Evolutionary conservation across 495 filamentous ascomycete genomes (phyloP).

Genomic region (Talaromyces liani): DNA sequence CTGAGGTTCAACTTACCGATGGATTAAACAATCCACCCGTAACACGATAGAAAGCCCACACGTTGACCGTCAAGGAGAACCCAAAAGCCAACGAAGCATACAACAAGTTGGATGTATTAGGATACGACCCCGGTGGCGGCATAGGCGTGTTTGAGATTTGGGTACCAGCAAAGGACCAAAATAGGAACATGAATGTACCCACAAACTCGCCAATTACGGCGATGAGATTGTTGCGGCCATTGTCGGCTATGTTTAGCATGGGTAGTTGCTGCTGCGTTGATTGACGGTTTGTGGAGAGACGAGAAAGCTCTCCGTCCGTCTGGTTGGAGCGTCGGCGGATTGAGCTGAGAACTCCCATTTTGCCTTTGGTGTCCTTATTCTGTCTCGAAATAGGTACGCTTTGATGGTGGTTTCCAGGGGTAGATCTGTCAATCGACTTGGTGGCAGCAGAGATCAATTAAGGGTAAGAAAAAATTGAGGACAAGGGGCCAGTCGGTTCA

Average conservation of each 20-base stretch:
- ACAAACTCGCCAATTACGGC: slow-evolving; percentile 64
- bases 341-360: background rate
- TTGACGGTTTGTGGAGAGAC: background rate
- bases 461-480: background rate
- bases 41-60: slow-evolving; percentile 80
- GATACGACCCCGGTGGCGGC: slow-evolving; percentile 24
- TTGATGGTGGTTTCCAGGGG: background rate
- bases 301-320: background rate
- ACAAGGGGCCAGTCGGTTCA: background rate
- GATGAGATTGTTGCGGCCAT: slow-evolving; percentile 43
- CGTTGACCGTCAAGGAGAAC: slow-evolving; percentile 69
- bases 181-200: slow-evolving; percentile 77
- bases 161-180: slow-evolving; percentile 73
- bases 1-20: slow-evolving; percentile 38
- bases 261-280: slow-evolving; percentile 17
- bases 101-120: slow-evolving; percentile 44
- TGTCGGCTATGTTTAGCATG: slow-evolving; percentile 32
- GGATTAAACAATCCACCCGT: slow-evolving; percentile 80
- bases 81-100: slow-evolving; percentile 70
- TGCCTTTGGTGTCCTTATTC: background rate
- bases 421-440: background rate
- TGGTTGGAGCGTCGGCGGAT: background rate
- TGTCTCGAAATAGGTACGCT: background rate
- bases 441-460: background rate
- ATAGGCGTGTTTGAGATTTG: slow-evolving; percentile 58